Base-by-base conservation (phyloP, 257 asterid species). In the Primulina eburnea region DNA sequence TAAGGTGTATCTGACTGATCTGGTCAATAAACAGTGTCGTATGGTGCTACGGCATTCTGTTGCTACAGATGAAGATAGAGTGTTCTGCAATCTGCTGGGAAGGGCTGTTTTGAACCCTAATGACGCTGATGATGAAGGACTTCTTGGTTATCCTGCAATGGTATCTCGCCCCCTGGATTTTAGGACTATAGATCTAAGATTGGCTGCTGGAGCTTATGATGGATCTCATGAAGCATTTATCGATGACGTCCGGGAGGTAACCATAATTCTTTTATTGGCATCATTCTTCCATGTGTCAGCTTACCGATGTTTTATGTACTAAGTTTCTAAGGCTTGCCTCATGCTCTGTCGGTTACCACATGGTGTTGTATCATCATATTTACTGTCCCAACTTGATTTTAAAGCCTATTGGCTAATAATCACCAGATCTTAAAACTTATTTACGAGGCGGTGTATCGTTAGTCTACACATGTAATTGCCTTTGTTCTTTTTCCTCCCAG, bases 161-260 rank as follows among this genome's bases (percentile, higher is more conserved):
- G 97, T 94, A 32, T 85, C 99, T 78, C 93, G 98, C 16, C 97
- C 99, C 61, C 71, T 89, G 65, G 97, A 91, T 80, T 94, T 94
- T 70, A 88, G 99, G 82, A 88, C 92, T 32, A 89, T 94, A 78
- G 99, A 94, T 80, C 78, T 86, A 75, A 91, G 92, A 79, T 78
- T 94, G 96, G 92, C 90, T 70, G 92, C 90, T 78, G 97, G 97
- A 67, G 89, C 86, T 63, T 94, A 94, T 68, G 92, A 91, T 64
- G 97, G 91, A 80, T 86, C 96, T 20, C 90, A 88, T 78, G 93
- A 89, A 83, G 90, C 97, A 28, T 94, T 94, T 74, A 72, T 77
- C 53, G 99, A 94, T 57, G 99, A 94, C 81, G 96, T 94, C 70
- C 88, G 89, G 55, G 99, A 94, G 97, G 97, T 94, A 80, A 0